Evolutionary conservation across 2,329 filamentous ascomycete species (phyloP), one percentile per base, ranked within the genome.

Genomic region (Zasmidium citrigriseum): DNA sequence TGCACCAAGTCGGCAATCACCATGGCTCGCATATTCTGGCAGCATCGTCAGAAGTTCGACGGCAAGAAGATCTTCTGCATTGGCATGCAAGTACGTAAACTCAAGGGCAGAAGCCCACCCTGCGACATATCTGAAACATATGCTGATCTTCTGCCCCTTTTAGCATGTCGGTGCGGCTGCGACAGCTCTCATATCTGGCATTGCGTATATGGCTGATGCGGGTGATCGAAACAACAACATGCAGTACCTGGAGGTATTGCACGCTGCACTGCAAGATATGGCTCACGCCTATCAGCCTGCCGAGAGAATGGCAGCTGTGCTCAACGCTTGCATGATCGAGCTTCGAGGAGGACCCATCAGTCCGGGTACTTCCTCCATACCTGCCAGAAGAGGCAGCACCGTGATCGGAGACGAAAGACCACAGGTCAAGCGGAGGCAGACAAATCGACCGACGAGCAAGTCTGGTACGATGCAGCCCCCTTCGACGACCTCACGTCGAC

Each of bases 131-230:
- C n/a, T n/a, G n/a, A n/a, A n/a, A n/a, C n/a, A n/a, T n/a, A n/a
- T n/a, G n/a, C n/a, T n/a, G n/a, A n/a, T n/a, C n/a, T n/a, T n/a
- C n/a, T n/a, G n/a, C n/a, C n/a, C n/a, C n/a, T n/a, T n/a, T n/a
- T n/a, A 68, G 51, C 66, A 68, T 46, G 66, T 65, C 20, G 66
- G 66, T 5, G 56, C 64, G 25, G 66, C 66, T 2, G 65, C 65
- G 4, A 66, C 61, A 16, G 66, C 65, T 14, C 61, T 68, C 2
- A 67, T 67, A 23, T 65, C 66, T n/a, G 66, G 65, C 3, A 46
- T 68, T 21, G 66, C 66, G 29, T 63, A 65, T 48, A 65, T 65
- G 41, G 62, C 65, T 14, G 64, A 67, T 53, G 54, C 61, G 2
- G 46, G 59, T 18, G 64, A 66, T 52, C 62, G 65, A 20, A 66